Percentiles rank a stretch among this genome's conserved stretches.
These are phyloP conservation scores for Claviceps pazoutovae DNA, from an alignment of 2,329 filamentous ascomycete genomes.

Conservation along the genomic window DNA sequence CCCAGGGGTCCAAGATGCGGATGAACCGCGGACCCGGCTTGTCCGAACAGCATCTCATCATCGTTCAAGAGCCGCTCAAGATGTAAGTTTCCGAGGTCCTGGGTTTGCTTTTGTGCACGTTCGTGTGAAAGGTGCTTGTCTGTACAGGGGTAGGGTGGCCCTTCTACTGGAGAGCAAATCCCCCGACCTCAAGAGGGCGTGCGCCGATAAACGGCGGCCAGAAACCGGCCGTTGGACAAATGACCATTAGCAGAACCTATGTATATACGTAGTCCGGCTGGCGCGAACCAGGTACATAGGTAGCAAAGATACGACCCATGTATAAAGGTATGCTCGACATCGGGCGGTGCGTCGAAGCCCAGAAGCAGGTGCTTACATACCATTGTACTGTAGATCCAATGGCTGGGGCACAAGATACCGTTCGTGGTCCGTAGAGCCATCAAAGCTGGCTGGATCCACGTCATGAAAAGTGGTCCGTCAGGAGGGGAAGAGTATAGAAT, in stretches of 20 bases:
- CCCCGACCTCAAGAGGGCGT: slow-evolving; percentile 1
- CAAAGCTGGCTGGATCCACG: neutral
- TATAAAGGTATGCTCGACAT: neutral
- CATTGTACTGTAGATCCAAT: neutral
- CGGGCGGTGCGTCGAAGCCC: neutral
- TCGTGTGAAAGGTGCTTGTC: neutral
- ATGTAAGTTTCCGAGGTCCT: slow-evolving; percentile 6
- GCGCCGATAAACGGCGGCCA: neutral
- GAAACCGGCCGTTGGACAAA: neutral
- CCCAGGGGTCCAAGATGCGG: slow-evolving; percentile 2
- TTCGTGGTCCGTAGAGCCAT: too few relatives aligned
- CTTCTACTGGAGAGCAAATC: neutral
- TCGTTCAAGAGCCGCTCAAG: slow-evolving; percentile 8
- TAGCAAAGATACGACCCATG: neutral
- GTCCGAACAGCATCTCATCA: neutral
- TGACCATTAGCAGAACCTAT: neutral
- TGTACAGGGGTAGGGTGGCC: neutral
- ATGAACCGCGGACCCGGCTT: slow-evolving; percentile 2
- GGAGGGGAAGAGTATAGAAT: neutral
- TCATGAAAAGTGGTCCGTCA: neutral
- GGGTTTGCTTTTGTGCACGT: slow-evolving; percentile 1
- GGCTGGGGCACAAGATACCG: neutral
- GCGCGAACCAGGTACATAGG: neutral
- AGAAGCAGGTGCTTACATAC: neutral
- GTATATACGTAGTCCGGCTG: neutral